Percentiles rank a stretch among this genome's conserved stretches.
Conservation (phyloP, 179 eudicot genomes). For the Silene vulgaris region DNA sequence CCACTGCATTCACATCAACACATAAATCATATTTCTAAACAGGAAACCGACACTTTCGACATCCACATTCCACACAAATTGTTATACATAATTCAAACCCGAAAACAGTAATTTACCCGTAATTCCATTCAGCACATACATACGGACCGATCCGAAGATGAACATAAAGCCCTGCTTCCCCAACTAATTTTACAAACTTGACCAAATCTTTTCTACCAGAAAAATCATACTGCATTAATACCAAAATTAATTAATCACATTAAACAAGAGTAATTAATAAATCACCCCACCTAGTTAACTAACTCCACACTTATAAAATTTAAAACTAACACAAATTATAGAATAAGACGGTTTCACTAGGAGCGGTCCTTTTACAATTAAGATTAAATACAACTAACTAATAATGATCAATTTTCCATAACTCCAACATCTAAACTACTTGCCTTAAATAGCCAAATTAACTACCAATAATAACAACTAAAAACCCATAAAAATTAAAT, state of each 20-base stretch:
- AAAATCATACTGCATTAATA: constrained; percentile 71
- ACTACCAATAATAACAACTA: not conserved
- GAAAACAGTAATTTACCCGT: constrained; percentile 49
- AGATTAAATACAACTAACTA: constrained; percentile 1
- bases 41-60: not conserved
- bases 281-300: constrained; percentile 11
- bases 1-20: constrained; percentile 53
- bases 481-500: not conserved
- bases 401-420: not conserved
- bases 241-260: constrained; percentile 2
- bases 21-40: not conserved
- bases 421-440: not conserved
- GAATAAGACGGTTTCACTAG: no score
- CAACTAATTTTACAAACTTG: constrained; percentile 69
- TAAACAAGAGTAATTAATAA: not conserved
- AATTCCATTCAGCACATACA: constrained; percentile 98
- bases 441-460: not conserved
- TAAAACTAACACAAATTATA: no score
- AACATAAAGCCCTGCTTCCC: constrained; percentile 72
- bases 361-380: not conserved
- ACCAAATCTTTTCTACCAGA: constrained; percentile 83
- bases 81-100: not conserved
- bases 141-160: constrained; percentile 94
- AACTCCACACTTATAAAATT: not conserved
- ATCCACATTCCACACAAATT: not conserved